Evolutionary conservation across 2,329 filamentous ascomycete species (phyloP).

Genomic region (Colletotrichum noveboracense): DNA sequence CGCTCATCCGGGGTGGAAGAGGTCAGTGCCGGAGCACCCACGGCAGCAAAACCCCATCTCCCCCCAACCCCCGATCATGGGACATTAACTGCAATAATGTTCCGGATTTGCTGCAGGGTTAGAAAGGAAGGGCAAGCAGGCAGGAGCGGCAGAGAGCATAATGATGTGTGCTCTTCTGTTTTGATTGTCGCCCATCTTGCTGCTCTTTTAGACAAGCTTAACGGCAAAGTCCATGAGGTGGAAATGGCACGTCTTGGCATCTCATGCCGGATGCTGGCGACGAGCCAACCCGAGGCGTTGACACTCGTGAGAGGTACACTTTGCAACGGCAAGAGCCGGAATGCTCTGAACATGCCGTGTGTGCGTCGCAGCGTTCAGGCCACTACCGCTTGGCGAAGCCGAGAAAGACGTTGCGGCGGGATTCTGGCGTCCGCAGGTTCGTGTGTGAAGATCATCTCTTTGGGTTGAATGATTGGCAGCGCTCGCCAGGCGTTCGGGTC

Average conservation of each 20-base stretch:
- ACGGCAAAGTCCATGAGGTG: background rate
- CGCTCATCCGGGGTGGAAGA: background rate
- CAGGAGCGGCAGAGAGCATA: background rate
- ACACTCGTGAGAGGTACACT: background rate
- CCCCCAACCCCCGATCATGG: slow-evolving; percentile 4
- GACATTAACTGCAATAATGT: slow-evolving; percentile 17
- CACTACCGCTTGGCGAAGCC: slow-evolving; percentile 4
- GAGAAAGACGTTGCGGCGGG: background rate
- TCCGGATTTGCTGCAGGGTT: slow-evolving; percentile 26
- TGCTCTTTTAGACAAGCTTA: slow-evolving; percentile 6
- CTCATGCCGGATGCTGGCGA: slow-evolving; percentile 4
- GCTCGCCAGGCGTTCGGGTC: background rate
- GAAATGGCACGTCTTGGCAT: background rate
- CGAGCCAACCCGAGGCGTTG: background rate
- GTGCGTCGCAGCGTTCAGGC: background rate
- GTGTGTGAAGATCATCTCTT: background rate
- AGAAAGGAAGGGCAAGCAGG: background rate
- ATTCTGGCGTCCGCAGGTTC: background rate
- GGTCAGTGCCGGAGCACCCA: background rate
- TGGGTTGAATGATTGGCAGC: background rate
- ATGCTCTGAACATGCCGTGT: background rate
- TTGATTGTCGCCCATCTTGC: slow-evolving; percentile 10
- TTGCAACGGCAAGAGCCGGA: slow-evolving; percentile 4
- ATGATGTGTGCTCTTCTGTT: slow-evolving; percentile 1
- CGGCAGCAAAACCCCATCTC: background rate